These are phyloP conservation scores for Malassezia psittaci DNA, from an alignment of 1,284 basidiomycete genomes.

Conservation along the genomic window DNA sequence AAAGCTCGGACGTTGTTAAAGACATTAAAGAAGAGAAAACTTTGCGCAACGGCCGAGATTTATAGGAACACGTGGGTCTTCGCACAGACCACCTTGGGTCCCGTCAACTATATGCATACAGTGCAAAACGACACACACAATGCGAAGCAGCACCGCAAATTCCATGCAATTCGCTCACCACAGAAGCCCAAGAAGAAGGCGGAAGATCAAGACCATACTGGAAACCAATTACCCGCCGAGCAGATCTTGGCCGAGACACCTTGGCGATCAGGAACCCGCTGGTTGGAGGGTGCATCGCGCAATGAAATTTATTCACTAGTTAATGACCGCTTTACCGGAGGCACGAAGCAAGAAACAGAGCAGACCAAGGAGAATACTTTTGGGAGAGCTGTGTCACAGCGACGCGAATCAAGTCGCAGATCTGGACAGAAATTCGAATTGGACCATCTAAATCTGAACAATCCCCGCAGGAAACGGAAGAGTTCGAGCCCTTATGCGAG, in stretches of 20 bases:
- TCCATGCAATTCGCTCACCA: constrained; percentile 4
- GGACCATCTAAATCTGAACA: constrained; percentile 37
- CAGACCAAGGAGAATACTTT: constrained; percentile 29
- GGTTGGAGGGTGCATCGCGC: constrained; percentile 7
- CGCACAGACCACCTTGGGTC: constrained; percentile 4
- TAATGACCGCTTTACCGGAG: constrained; percentile 41
- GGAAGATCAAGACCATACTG: neutral
- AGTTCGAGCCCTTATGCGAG: constrained; percentile 34
- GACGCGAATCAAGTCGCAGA: constrained; percentile 29
- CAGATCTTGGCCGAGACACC: constrained; percentile 5
- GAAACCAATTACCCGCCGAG: neutral
- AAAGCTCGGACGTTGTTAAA: constrained; percentile 18
- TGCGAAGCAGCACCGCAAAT: constrained; percentile 5
- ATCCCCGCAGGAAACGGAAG: constrained; percentile 36
- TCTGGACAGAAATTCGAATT: constrained; percentile 30
- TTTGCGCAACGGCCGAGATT: neutral
- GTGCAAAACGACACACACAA: too few species aligned
- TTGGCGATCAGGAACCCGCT: constrained; percentile 1
- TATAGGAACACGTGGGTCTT: neutral
- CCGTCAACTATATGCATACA: neutral
- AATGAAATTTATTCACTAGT: constrained; percentile 26
- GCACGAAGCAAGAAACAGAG: constrained; percentile 33
- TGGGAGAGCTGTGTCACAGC: constrained; percentile 20
- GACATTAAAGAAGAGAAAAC: constrained; percentile 7
- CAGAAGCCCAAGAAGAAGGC: neutral